Base-by-base conservation (phyloP, 1,284 basidiomycete genomes). In the Mycena sp. region DNA sequence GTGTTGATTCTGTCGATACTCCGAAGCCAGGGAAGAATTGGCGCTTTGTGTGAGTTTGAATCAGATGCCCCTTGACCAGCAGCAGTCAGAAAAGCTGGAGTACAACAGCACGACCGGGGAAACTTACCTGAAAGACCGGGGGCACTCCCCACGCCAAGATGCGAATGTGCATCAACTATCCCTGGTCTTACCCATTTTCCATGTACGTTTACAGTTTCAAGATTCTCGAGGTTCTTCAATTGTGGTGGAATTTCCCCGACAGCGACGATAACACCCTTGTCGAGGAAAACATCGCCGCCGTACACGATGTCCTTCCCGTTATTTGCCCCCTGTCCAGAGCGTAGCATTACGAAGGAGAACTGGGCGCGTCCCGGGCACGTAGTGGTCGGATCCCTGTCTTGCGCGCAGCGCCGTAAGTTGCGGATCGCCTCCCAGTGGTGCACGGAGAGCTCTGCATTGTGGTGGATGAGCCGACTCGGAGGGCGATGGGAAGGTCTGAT, bases 311-410 rank as follows among this genome's bases (percentile, higher is more conserved):
- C 85, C 6, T 77, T 78, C 1, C 88, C 89, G 49, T 85, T 81
- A 21, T 84, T 68, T 35, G 81, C 82, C 0, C 92, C n/a, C 93
- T 0, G 93, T 94, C 91, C 92, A 94, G n/a, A 96, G 81, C 4
- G 85, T 89, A 1, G 87, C 93, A 71, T 95, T 94, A 70, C 81
- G 83, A 65, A 96, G 84, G 58, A 91, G 78, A 6, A 86, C 82
- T 2, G 88, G 74, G 1, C 75, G 75, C 0, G 90, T 89, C 0
- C 87, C 87, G 0, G 76, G 72, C 16, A 87, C 90, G 67, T 82
- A 92, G 29, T 93, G 82, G 71, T 96, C 94, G 5, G 86, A 92
- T 26, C 45, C 37, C n/a, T 14, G 32, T 14, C 32, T 14, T 9
- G 32, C 7, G 14, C 14, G 32, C 9, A 35, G 14, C 9, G 7